Percentiles rank a stretch among this genome's conserved stretches.
Conservation (phyloP, 2,329 filamentous ascomycete species). For the Sphaerostilbella broomeana region DNA sequence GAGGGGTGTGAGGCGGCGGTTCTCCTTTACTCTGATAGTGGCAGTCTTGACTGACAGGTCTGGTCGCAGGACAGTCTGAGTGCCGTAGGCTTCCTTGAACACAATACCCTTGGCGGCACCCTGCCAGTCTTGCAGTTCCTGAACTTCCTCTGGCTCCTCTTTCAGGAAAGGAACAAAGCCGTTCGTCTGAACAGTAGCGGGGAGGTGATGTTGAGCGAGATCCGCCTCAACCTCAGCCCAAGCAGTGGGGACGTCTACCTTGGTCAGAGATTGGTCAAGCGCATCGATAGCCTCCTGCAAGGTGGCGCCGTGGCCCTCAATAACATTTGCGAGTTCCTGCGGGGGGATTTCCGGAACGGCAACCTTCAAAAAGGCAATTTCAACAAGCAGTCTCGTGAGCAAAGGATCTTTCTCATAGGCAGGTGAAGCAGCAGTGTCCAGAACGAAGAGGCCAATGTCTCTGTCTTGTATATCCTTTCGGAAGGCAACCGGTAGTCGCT, state of each 20-base stretch:
- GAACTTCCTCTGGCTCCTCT: slow-evolving; percentile 60
- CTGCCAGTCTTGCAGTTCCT: slow-evolving; percentile 69
- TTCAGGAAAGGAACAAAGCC: slow-evolving; percentile 81
- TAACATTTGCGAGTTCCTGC: slow-evolving; percentile 50
- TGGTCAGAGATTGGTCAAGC: slow-evolving; percentile 62
- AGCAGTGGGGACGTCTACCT: slow-evolving; percentile 68
- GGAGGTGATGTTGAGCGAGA: slow-evolving; percentile 45
- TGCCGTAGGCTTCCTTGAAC: slow-evolving; percentile 92
- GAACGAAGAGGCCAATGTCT: slow-evolving; percentile 62
- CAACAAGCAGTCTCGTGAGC: slow-evolving; percentile 61
- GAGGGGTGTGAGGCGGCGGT: slow-evolving; percentile 79
- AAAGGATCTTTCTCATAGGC: slow-evolving; percentile 60
- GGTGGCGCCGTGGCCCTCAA: slow-evolving; percentile 46
- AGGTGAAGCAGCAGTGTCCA: slow-evolving; percentile 65
- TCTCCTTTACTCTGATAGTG: slow-evolving; percentile 88
- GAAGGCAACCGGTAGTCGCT: slow-evolving; percentile 66
- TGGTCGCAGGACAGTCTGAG: slow-evolving; percentile 66
- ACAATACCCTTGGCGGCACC: slow-evolving; percentile 76
- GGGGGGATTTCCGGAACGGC: slow-evolving; percentile 60
- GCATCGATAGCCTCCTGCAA: slow-evolving; percentile 56
- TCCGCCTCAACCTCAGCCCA: slow-evolving; percentile 66
- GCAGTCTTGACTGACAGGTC: slow-evolving; percentile 81
- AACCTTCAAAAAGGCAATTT: slow-evolving; percentile 77
- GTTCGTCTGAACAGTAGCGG: slow-evolving; percentile 62
- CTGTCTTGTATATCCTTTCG: slow-evolving; percentile 67